Evolutionary conservation across 805 yeast genomes (phyloP).

Genomic region (Ogataea glucozyma): DNA sequence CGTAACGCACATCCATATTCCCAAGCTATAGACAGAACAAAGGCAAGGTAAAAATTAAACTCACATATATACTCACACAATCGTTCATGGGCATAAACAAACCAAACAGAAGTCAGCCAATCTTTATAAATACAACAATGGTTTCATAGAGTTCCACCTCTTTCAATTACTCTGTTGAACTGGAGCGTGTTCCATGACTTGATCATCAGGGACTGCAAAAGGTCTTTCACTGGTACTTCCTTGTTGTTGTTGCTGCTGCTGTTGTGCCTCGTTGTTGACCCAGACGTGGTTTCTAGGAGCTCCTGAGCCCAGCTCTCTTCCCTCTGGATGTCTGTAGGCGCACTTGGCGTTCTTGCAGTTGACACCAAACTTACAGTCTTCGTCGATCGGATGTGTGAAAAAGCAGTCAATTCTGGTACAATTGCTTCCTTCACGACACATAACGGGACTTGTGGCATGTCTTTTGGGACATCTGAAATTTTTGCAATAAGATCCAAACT

Average conservation of each 20-base stretch:
- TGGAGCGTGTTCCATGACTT: slow-evolving; percentile 67
- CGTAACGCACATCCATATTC: slow-evolving; percentile 1
- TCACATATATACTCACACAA: no score
- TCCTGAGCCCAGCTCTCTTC: slow-evolving; percentile 45
- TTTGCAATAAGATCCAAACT: slow-evolving; percentile 74
- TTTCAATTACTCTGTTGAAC: slow-evolving; percentile 8
- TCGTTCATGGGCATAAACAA: no score
- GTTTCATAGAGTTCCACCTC: background rate
- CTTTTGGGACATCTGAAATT: slow-evolving; percentile 78
- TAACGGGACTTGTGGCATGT: slow-evolving; percentile 71
- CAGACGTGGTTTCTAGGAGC: slow-evolving; percentile 35
- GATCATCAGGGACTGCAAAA: slow-evolving; percentile 77
- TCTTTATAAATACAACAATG: slow-evolving; percentile 5
- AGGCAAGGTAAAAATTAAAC: background rate
- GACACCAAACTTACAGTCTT: slow-evolving; percentile 77
- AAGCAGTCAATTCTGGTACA: slow-evolving; percentile 81
- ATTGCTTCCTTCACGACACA: slow-evolving; percentile 80
- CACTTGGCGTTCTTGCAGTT: slow-evolving; percentile 74
- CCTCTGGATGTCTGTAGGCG: slow-evolving; percentile 78
- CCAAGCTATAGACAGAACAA: slow-evolving; percentile 8
- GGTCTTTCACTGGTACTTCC: slow-evolving; percentile 56
- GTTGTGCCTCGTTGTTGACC: slow-evolving; percentile 28
- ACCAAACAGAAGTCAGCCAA: no score
- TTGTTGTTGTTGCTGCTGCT: slow-evolving; percentile 19
- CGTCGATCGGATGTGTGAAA: slow-evolving; percentile 79